Conservation (phyloP, 2,329 filamentous ascomycete species). For the Ophiostoma himal-ulmi region DNA sequence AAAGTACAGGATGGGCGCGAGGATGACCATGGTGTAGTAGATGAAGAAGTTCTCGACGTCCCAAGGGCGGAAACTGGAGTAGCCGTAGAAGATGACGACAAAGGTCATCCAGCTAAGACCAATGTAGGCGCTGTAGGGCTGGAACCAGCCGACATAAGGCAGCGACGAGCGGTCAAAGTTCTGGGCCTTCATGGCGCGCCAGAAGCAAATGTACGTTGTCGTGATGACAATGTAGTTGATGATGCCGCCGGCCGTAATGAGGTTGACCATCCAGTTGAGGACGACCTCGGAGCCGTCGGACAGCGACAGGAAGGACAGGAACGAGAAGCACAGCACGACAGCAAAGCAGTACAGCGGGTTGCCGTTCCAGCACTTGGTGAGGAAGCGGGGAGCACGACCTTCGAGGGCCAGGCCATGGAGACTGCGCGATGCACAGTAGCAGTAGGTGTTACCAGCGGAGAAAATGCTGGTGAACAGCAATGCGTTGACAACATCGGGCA, state of each 20-base stretch:
- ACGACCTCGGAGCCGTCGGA: slow-evolving; percentile 34
- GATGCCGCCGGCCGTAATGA: slow-evolving; percentile 40
- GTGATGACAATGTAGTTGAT: slow-evolving; percentile 42
- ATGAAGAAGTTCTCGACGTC: slow-evolving; percentile 43
- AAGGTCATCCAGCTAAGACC: slow-evolving; percentile 26
- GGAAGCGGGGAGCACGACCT: slow-evolving; percentile 38
- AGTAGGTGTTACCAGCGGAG: slow-evolving; percentile 56
- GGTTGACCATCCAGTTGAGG: slow-evolving; percentile 40
- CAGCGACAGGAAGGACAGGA: slow-evolving; percentile 39
- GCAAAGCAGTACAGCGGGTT: slow-evolving; percentile 39
- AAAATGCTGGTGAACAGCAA: slow-evolving; percentile 55
- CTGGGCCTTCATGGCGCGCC: slow-evolving; percentile 36
- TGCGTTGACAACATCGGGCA: slow-evolving; percentile 62
- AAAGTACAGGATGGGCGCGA: slow-evolving; percentile 49
- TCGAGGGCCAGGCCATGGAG: slow-evolving; percentile 39
- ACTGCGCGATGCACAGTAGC: slow-evolving; percentile 41
- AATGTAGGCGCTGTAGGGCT: slow-evolving; percentile 38
- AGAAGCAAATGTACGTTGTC: slow-evolving; percentile 38
- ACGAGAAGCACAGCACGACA: slow-evolving; percentile 34
- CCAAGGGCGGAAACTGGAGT: slow-evolving; percentile 47
- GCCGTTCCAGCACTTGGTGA: slow-evolving; percentile 35
- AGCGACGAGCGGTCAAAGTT: slow-evolving; percentile 33
- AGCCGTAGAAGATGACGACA: slow-evolving; percentile 44
- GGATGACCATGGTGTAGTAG: slow-evolving; percentile 53
- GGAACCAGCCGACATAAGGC: slow-evolving; percentile 37